Conservation (phyloP, 2,329 filamentous ascomycete genomes). For the Diaporthe destruens region DNA sequence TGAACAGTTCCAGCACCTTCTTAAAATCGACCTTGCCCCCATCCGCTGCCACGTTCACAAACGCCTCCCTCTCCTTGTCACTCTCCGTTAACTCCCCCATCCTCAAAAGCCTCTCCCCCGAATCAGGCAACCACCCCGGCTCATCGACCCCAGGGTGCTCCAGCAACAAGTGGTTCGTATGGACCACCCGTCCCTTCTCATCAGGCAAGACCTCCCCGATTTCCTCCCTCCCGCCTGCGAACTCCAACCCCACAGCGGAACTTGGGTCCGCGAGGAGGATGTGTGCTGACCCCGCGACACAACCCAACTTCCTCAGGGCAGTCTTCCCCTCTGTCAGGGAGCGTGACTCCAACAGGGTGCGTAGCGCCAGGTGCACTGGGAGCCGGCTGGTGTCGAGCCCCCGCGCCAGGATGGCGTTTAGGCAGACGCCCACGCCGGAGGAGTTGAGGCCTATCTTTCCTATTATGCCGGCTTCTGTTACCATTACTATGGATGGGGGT, state of each 20-base stretch:
- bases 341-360: constrained; percentile 65
- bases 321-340: constrained; percentile 46
- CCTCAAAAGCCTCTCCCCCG: constrained; percentile 10
- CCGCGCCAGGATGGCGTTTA: constrained; percentile 72
- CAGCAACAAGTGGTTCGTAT: constrained; percentile 39
- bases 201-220: constrained; percentile 28
- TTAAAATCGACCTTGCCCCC: not conserved
- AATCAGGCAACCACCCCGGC: constrained; percentile 35
- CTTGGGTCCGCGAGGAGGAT: constrained; percentile 38
- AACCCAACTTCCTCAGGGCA: not conserved
- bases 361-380: constrained; percentile 72
- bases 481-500: constrained; percentile 37
- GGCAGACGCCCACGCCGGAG: constrained; percentile 67
- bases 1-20: constrained; percentile 15
- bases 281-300: constrained; percentile 39
- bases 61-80: not conserved
- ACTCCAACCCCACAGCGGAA: constrained; percentile 38
- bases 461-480: constrained; percentile 70
- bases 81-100: constrained; percentile 10
- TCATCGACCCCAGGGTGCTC: constrained; percentile 35
- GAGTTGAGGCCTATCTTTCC: constrained; percentile 76
- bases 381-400: constrained; percentile 65
- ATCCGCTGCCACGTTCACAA: constrained; percentile 4
- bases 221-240: constrained; percentile 16
- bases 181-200: not conserved